A percentile compares a stretch with the other conserved stretches of the same genome.
Conservation (phyloP, 768 basidiomycete genomes). For the Sporobolomyces roseus region DNA sequence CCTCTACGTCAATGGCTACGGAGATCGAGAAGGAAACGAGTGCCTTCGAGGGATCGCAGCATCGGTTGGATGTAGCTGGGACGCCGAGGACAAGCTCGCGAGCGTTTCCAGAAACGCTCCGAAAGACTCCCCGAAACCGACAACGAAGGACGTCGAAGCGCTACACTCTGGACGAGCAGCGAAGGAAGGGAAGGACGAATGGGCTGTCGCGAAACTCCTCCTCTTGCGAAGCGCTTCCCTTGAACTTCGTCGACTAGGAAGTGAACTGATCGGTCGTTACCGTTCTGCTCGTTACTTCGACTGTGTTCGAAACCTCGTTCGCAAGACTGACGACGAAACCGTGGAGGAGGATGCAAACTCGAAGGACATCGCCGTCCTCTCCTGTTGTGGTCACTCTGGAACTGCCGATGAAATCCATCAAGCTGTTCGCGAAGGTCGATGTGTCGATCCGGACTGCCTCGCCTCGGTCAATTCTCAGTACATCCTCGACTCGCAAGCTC, state of each 20-base stretch:
- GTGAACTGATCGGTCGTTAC: slow-evolving; percentile 83
- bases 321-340: slow-evolving; percentile 53
- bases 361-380: slow-evolving; percentile 64
- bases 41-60: slow-evolving; percentile 41
- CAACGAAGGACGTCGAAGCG: slow-evolving; percentile 54
- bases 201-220: slow-evolving; percentile 53
- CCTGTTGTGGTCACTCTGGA: slow-evolving; percentile 87
- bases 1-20: slow-evolving; percentile 34
- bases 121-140: slow-evolving; percentile 50
- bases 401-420: slow-evolving; percentile 68
- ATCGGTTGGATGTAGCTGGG: slow-evolving; percentile 38
- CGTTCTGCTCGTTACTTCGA: slow-evolving; percentile 89
- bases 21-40: slow-evolving; percentile 45
- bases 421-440: slow-evolving; percentile 73
- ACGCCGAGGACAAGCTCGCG: slow-evolving; percentile 26
- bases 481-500: slow-evolving; percentile 46
- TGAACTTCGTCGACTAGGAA: slow-evolving; percentile 72
- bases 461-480: slow-evolving; percentile 64
- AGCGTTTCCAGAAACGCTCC: background rate
- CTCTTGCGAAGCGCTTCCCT: slow-evolving; percentile 82
- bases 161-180: slow-evolving; percentile 54
- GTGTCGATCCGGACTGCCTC: slow-evolving; percentile 56
- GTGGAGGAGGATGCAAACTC: background rate
- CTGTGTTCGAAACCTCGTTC: slow-evolving; percentile 82
- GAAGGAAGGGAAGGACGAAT: slow-evolving; percentile 55